Evolutionary conservation across 345 rosid species (phyloP), one percentile per base, ranked within the genome.

Genomic region (Gossypium longicalyx): DNA sequence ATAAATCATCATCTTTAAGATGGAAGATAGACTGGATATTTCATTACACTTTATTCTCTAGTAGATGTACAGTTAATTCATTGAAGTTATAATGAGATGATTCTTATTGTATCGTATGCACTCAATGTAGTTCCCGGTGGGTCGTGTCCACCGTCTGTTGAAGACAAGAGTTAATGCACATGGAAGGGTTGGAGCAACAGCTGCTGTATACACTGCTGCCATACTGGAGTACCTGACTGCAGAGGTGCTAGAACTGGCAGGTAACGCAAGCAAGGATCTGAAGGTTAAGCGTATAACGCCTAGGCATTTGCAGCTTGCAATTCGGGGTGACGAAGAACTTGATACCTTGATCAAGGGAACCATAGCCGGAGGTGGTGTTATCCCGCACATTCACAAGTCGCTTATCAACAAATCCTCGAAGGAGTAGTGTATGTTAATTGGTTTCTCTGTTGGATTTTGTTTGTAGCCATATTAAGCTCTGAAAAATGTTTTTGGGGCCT

Each of bases 191-290:
- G 74, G 74, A 34, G 74, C 74, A 19, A 71, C 74, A n/a, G 81
- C 74, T 34, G 77, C 73, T 22, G 77, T 78, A 10, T 72, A 78
- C 57, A 78, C 77, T 44, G 81, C 81, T 38, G 81, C 77, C n/a
- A 74, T 78, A 25, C 70, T 78, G 41, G 81, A 73, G 54, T 78
- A 74, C 53, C 53, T 78, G 66, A 68, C 74, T 20, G 81, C 81
- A 0, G 81, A 78, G 48, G 81, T 78, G 69, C 63, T 78, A 41
- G 81, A 78, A 62, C 58, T 78, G 70, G 81, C 81, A 17, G 81
- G 77, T 4, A 73, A 78, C n/a, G 81, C 81, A 59, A 71, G 74
- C 65, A 71, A 71, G 38, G 74, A 71, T 57, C 64, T 71, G 27
- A 71, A 71, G 64, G 74, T 71, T 20, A 71, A 61, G 34, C 68